Evolutionary conservation across 2,329 filamentous ascomycete genomes (phyloP).

Genomic region (Calcarisporium arbuscula): DNA sequence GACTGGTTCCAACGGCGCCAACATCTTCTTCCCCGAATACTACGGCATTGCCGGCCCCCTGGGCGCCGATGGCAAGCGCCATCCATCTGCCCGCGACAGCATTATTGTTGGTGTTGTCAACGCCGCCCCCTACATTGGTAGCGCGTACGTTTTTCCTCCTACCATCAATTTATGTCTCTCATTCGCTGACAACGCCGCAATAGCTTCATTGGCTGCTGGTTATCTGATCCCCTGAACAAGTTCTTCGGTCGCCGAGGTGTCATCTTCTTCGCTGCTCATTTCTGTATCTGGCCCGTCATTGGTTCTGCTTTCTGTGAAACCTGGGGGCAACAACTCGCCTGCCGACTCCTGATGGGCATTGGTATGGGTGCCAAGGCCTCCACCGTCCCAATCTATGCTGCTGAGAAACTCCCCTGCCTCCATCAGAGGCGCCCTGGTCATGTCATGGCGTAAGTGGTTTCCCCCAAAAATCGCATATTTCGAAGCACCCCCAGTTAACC

Average conservation of each 20-base stretch:
- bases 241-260: conserved; percentile 35
- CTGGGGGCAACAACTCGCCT: conserved; percentile 62
- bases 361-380: conserved; percentile 62
- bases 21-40: conserved; percentile 49
- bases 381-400: conserved; percentile 66
- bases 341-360: conserved; percentile 62
- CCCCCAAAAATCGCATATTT: background rate
- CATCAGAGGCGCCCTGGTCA: conserved; percentile 69
- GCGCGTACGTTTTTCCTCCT: conserved; percentile 26
- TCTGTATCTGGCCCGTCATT: conserved; percentile 60
- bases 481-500: background rate
- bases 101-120: conserved; percentile 63
- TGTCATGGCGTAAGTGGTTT: conserved; percentile 57
- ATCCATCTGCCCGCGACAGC: conserved; percentile 25
- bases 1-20: conserved; percentile 57
- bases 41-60: conserved; percentile 29
- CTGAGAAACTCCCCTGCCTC: conserved; percentile 63
- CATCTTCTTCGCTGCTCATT: conserved; percentile 70
- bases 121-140: conserved; percentile 43
- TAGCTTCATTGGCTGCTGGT: conserved; percentile 51
- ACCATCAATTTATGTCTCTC: background rate
- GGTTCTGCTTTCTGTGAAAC: conserved; percentile 58
- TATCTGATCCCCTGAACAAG: conserved; percentile 56
- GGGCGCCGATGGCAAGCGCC: too few species aligned
- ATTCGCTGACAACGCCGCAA: conserved; percentile 5